These are phyloP conservation scores for Carallia pectinifolia DNA, from an alignment of 345 rosid species.

Conservation along the genomic window DNA sequence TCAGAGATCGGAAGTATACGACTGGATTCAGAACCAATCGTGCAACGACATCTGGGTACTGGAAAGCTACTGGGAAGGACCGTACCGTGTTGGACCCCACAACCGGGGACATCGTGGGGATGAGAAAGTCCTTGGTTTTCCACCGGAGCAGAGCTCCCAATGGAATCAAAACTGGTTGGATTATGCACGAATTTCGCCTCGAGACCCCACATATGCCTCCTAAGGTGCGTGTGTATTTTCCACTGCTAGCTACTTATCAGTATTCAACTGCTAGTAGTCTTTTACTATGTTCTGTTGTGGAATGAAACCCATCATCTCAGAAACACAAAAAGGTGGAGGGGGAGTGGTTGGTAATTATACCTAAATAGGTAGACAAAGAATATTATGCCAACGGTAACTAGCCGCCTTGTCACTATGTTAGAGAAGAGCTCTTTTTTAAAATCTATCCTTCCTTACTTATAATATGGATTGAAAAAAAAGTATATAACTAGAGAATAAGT, in stretches of 20 bases:
- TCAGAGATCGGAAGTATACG: constrained; percentile 86
- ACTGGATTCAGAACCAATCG: constrained; percentile 91
- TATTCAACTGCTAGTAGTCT: too few relatives aligned
- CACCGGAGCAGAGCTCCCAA: constrained; percentile 87
- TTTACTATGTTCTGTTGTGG: too few relatives aligned
- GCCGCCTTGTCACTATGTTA: too few relatives aligned
- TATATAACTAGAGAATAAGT: too few relatives aligned
- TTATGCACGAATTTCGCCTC: constrained; percentile 97
- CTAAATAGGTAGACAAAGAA: neutral
- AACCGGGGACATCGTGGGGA: constrained; percentile 69
- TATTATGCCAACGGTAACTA: too few relatives aligned
- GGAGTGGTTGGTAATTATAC: neutral
- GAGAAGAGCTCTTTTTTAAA: too few relatives aligned
- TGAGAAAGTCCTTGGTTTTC: constrained; percentile 96
- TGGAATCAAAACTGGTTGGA: constrained; percentile 96
- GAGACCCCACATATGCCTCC: constrained; percentile 95
- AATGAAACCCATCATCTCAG: neutral
- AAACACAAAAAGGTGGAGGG: neutral
- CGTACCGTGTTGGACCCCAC: constrained; percentile 70
- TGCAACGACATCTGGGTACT: constrained; percentile 80
- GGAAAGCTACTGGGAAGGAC: constrained; percentile 99
- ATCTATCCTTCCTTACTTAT: too few relatives aligned
- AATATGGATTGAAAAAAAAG: too few relatives aligned
- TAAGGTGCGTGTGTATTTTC: constrained; percentile 45
- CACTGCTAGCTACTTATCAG: too few relatives aligned